Conservation (phyloP, 2,329 filamentous ascomycete species). For the Fonsecaea nubica region DNA sequence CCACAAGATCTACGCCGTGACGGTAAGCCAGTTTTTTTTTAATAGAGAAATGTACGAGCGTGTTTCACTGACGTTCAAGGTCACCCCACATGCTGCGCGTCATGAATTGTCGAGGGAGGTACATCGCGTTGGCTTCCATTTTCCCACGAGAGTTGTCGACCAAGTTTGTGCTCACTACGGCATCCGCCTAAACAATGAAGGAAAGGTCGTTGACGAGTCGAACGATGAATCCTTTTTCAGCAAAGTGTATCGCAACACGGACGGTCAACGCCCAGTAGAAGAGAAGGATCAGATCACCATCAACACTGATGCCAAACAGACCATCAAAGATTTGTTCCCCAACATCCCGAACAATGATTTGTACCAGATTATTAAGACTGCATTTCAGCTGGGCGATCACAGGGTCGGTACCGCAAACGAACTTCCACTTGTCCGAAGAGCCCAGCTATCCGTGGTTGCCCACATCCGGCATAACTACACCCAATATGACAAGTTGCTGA, state of each 20-base stretch:
- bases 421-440: constrained; percentile 62
- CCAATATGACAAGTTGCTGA: constrained; percentile 66
- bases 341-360: constrained; percentile 66
- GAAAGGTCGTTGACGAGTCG: constrained; percentile 51
- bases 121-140: constrained; percentile 68
- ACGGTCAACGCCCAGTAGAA: constrained; percentile 30
- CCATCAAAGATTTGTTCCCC: constrained; percentile 68
- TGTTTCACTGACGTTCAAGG: constrained; percentile 45
- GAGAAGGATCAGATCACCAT: constrained; percentile 51
- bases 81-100: constrained; percentile 57
- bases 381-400: constrained; percentile 65
- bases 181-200: constrained; percentile 54
- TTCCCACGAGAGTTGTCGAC: constrained; percentile 65
- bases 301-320: constrained; percentile 63
- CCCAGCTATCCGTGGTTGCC: constrained; percentile 67
- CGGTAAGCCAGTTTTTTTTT: constrained; percentile 55
- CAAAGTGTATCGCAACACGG: constrained; percentile 37
- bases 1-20: constrained; percentile 64
- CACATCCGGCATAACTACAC: constrained; percentile 69
- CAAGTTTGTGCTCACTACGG: constrained; percentile 60
- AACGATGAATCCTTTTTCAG: constrained; percentile 37
- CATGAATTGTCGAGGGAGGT: constrained; percentile 66
- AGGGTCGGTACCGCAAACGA: constrained; percentile 64
- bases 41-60: neutral
- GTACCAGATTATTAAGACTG: constrained; percentile 64